Conservation (phyloP, 176 grass and related monocot species). For the Avena insularis region DNA sequence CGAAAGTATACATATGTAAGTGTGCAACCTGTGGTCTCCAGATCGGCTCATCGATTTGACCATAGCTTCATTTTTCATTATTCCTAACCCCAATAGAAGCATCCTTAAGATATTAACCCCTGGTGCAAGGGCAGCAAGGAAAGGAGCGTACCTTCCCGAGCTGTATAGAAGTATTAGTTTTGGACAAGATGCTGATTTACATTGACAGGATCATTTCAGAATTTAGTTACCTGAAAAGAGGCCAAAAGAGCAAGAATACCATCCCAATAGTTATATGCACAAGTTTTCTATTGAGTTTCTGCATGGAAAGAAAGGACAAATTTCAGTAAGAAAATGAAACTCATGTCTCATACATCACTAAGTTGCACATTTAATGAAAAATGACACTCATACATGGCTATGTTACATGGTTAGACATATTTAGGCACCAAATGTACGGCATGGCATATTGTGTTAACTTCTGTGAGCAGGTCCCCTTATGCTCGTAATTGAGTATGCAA, state of each 20-base stretch:
- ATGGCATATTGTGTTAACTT: background rate
- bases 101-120: slow-evolving; percentile 85
- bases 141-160: slow-evolving; percentile 69
- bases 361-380: background rate
- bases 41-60: slow-evolving; percentile 90
- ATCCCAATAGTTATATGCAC: slow-evolving; percentile 87
- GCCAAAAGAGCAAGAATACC: slow-evolving; percentile 93
- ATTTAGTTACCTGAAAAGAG: slow-evolving; percentile 76
- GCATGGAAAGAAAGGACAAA: slow-evolving; percentile 31
- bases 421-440: background rate
- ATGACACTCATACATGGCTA: background rate
- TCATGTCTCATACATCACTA: background rate
- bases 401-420: slow-evolving; percentile 19
- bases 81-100: slow-evolving; percentile 74
- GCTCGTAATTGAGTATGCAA: background rate
- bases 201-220: background rate
- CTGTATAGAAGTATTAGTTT: slow-evolving; percentile 57
- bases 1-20: slow-evolving; percentile 4
- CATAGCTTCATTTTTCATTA: slow-evolving; percentile 87
- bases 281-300: slow-evolving; percentile 92
- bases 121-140: slow-evolving; percentile 75
- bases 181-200: slow-evolving; percentile 19
- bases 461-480: background rate
- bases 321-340: background rate
- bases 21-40: slow-evolving; percentile 70